Evolutionary conservation across 305 asterid species (phyloP), one percentile per base, ranked within the genome.

Genomic region (Lippia alba): DNA sequence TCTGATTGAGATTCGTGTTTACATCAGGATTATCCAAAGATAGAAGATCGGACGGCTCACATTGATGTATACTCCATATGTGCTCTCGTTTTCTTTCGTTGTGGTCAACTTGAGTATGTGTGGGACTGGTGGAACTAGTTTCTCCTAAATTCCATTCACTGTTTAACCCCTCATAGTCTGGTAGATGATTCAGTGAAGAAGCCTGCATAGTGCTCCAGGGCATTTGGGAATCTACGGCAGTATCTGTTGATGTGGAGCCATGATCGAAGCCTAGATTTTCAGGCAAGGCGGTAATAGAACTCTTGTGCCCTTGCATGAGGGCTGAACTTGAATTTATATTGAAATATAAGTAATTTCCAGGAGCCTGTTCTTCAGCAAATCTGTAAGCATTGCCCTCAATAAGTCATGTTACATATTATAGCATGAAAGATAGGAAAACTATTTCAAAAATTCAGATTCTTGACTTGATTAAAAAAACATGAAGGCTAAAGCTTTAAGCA

Each of bases 301-400:
- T 82, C 69, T 89, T 81, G 66, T 81, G 96, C 81, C 95, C 96
- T 86, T 93, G 96, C 98, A 93, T 93, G 78, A 66, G 85, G 83
- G 81, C 82, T 80, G 67, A 24, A n/a, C 51, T 60, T 55, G 19
- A 66, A 65, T 79, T 45, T 54, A 68, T 39, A 30, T 71, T 51
- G 30, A 24, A 24, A 24, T 24, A 24, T 24, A 24, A 36, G 9
- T 4, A 36, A 36, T 5, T 36, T 57, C 33, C 14, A 62, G 74
- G 15, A 49, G 75, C 64, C n/a, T 33, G 49, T 53, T 74, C 80
- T 56, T 74, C 82, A 70, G 81, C 51, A 70, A 77, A 77, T 66
- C 88, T 87, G 87, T 62, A 74, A 77, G 56, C 63, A 76, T 69
- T 16, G 73, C 44, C 39, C 39, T 20, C 6, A 11, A 54, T 41